Evolutionary conservation across 23 red algal genomes (phyloP).

Genomic region (Gracilaria gracilis): DNA sequence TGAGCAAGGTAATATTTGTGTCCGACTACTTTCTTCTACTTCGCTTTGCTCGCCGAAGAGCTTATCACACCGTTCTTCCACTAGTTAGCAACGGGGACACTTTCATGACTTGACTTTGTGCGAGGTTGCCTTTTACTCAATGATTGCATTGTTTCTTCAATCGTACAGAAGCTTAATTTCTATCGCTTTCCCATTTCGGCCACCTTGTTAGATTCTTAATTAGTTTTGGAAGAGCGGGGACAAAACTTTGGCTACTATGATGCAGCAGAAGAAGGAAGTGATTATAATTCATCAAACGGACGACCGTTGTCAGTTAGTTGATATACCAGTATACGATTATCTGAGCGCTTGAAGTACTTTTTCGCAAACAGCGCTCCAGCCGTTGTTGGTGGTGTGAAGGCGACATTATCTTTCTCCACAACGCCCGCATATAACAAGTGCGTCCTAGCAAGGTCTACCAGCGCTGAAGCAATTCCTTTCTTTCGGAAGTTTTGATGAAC

Average conservation of each 20-base stretch:
- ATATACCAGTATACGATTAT: constrained; percentile 31
- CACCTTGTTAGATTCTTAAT: neutral
- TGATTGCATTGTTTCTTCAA: neutral
- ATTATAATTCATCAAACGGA: neutral
- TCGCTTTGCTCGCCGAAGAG: too few relatives aligned
- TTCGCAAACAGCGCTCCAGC: constrained; percentile 27
- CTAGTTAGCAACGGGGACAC: too few relatives aligned
- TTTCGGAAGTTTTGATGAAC: constrained; percentile 37
- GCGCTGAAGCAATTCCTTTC: constrained; percentile 27
- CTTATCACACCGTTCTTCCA: too few relatives aligned
- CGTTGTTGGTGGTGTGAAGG: constrained; percentile 54
- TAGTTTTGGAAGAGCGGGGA: neutral
- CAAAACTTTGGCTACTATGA: neutral
- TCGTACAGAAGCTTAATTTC: neutral
- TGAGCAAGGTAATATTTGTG: neutral
- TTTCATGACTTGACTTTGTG: too few relatives aligned
- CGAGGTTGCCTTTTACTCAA: too few relatives aligned
- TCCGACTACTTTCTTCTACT: neutral
- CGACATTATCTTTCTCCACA: constrained; percentile 14
- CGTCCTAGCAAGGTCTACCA: constrained; percentile 37
- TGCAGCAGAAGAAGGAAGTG: neutral
- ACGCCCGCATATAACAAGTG: constrained; percentile 55
- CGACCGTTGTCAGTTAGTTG: constrained; percentile 13
- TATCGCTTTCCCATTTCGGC: neutral
- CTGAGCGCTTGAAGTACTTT: neutral